A percentile compares a stretch with the other conserved stretches of the same genome.
These are phyloP conservation scores for Boechera divaricarpa DNA, from an alignment of 345 rosid species.

Conservation along the genomic window DNA sequence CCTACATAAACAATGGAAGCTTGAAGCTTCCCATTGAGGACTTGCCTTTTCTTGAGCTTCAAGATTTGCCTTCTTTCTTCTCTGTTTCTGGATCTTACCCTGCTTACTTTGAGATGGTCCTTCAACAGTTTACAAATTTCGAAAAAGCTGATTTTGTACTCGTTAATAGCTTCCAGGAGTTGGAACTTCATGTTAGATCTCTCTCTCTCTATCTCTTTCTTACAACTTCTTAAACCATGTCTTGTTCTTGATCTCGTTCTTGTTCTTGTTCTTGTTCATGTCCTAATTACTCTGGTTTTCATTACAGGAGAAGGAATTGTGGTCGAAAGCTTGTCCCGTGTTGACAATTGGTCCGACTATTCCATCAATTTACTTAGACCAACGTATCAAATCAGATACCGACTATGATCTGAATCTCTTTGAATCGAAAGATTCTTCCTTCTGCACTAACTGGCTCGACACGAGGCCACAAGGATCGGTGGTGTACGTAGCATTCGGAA, in stretches of 20 bases:
- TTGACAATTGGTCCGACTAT: conserved; percentile 66
- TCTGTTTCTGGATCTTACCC: conserved; percentile 54
- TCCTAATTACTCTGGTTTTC: conserved; percentile 5
- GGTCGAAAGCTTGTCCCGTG: conserved; percentile 51
- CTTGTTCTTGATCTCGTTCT: background rate
- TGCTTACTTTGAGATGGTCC: conserved; percentile 56
- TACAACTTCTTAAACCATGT: background rate
- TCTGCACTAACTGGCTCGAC: conserved; percentile 54
- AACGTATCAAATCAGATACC: conserved; percentile 46
- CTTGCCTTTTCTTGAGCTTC: conserved; percentile 54
- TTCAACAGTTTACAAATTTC: conserved; percentile 54
- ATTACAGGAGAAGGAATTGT: conserved; percentile 52
- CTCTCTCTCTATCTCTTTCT: conserved; percentile 15
- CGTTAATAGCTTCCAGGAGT: conserved; percentile 53
- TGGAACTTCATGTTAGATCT: conserved; percentile 46
- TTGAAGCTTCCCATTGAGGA: conserved; percentile 53
- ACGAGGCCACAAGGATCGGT: conserved; percentile 57
- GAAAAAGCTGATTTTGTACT: conserved; percentile 57
- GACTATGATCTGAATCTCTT: conserved; percentile 58
- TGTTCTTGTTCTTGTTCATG: background rate
- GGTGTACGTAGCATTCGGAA: conserved; percentile 71
- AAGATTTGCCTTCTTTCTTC: conserved; percentile 66
- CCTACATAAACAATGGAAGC: conserved; percentile 41
- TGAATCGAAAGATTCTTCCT: conserved; percentile 29
- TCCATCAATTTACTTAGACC: conserved; percentile 68